These are phyloP conservation scores for Alternaria gaisen DNA, from an alignment of 2,329 filamentous ascomycete genomes.

Conservation along the genomic window DNA sequence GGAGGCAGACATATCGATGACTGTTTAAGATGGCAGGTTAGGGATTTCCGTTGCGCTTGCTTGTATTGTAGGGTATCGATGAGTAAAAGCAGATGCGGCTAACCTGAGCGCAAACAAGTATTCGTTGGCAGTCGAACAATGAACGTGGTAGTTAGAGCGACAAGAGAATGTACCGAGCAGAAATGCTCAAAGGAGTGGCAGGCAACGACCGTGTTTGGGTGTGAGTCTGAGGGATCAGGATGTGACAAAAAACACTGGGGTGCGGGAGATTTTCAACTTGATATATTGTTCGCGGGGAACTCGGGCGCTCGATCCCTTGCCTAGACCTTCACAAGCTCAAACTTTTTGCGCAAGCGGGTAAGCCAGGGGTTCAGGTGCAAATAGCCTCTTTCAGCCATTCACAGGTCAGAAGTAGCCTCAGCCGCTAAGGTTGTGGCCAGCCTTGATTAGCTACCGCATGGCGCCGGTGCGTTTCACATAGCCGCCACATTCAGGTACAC, in stretches of 20 bases:
- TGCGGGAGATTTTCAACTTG: slow-evolving; percentile 11
- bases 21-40: slow-evolving; percentile 14
- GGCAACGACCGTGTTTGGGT: slow-evolving; percentile 14
- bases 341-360: slow-evolving; percentile 15
- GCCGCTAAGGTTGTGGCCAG: slow-evolving; percentile 9
- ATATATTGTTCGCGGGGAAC: slow-evolving; percentile 13
- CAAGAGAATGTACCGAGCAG: slow-evolving; percentile 23
- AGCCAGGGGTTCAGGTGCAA: slow-evolving; percentile 14
- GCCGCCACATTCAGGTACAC: slow-evolving; percentile 19
- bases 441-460: slow-evolving; percentile 10
- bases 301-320: slow-evolving; percentile 2
- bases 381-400: slow-evolving; percentile 9
- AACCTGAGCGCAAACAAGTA: slow-evolving; percentile 21
- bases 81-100: slow-evolving; percentile 18
- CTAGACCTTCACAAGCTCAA: slow-evolving; percentile 6
- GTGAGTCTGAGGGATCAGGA: slow-evolving; percentile 13
- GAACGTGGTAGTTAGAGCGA: slow-evolving; percentile 15
- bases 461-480: slow-evolving; percentile 16
- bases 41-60: slow-evolving; percentile 10
- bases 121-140: slow-evolving; percentile 17
- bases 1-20: slow-evolving; percentile 46
- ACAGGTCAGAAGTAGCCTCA: slow-evolving; percentile 5
- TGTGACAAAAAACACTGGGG: slow-evolving; percentile 8
- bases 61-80: slow-evolving; percentile 15
- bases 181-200: slow-evolving; percentile 17